A percentile compares a stretch with the other conserved stretches of the same genome.
phyloP scores from a whole-genome alignment of 257 asterid species.

The Cruciata laevipes region DNA sequence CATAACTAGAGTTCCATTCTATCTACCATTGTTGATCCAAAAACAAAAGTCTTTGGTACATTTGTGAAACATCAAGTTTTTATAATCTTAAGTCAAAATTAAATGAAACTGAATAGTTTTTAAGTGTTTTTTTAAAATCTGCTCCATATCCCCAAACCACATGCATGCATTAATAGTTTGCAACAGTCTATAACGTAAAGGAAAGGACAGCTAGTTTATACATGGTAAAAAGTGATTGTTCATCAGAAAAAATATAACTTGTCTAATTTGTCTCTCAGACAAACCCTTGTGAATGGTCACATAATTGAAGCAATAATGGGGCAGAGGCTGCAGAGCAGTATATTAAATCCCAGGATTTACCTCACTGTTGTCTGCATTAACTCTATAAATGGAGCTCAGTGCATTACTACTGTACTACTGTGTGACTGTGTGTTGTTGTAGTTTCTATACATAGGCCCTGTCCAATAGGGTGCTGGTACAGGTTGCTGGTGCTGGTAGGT shows the following conservation, averaged over 20 bases:
- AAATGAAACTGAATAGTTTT: too few species aligned
- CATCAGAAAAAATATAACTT: not conserved
- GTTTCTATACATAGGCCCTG: constrained; percentile 1
- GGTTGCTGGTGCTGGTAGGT: too few species aligned
- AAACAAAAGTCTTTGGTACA: not conserved
- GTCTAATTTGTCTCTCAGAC: constrained; percentile 22
- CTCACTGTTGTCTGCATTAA: not conserved
- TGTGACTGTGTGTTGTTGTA: constrained; percentile 1
- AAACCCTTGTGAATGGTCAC: constrained; percentile 28
- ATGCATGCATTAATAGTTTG: constrained; percentile 9
- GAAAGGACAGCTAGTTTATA: constrained; percentile 7
- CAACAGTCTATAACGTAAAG: constrained; percentile 1
- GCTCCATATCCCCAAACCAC: not conserved
- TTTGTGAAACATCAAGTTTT: too few species aligned
- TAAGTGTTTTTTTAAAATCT: too few species aligned
- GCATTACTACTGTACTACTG: constrained; percentile 2
- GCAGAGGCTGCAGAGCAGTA: not conserved
- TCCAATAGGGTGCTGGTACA: too few species aligned
- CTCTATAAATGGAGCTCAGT: not conserved
- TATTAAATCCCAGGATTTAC: not conserved
- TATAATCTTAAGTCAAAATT: too few species aligned
- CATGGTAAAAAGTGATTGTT: not conserved
- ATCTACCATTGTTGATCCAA: not conserved
- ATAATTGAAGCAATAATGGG: not conserved
- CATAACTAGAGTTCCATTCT: too few species aligned